Base-by-base conservation (phyloP, 2,329 filamentous ascomycete species). In the Neofusicoccum cordaticola region DNA sequence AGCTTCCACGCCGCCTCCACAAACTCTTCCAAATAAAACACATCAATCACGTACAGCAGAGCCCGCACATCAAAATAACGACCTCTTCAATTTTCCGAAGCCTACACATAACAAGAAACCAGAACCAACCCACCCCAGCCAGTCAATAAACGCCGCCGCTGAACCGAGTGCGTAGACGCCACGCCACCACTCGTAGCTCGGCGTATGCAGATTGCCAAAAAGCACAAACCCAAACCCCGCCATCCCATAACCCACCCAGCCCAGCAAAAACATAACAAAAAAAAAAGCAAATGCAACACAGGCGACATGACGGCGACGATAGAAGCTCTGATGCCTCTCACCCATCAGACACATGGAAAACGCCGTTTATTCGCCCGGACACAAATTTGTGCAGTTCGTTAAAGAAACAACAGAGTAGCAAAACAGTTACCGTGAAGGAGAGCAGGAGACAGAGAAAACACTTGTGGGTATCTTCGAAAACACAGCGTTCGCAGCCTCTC, bases 401-500 rank as follows among this genome's bases (percentile, higher is more conserved):
- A 57, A 19, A n/a, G 37, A 22, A 44, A 15, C 37, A 44, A 39
- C 31, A 53, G 34, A 37, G 17, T 22, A 35, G 50, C 15, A 53
- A 53, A 27, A 53, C 27, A 17, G 22, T 31, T 31, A 31, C 15
- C 27, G 31, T 51, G 22, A 15, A 17, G 27, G 27, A 17, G 47
- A 47, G 42, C 8, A 60, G 17, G 27, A 22, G 41, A 47, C 27
- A 50, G 19, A 7, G 31, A 42, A 27, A 51, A 50, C 34, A 8
- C 13, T n/a, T 13, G 31, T 63, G 60, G 60, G 60, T 63, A 63
- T 63, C 48, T 63, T 57, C 60, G 48, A 63, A 63, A 52, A 53
- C 60, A 63, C 34, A 63, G 47, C 47, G 47, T 52, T 63, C 60
- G 60, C 60, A 63, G 60, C 60, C 60, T 51, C 60, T 62, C 60